These are phyloP conservation scores for Ophiorrhiza pumila DNA, from an alignment of 257 asterid species.

Conservation along the genomic window DNA sequence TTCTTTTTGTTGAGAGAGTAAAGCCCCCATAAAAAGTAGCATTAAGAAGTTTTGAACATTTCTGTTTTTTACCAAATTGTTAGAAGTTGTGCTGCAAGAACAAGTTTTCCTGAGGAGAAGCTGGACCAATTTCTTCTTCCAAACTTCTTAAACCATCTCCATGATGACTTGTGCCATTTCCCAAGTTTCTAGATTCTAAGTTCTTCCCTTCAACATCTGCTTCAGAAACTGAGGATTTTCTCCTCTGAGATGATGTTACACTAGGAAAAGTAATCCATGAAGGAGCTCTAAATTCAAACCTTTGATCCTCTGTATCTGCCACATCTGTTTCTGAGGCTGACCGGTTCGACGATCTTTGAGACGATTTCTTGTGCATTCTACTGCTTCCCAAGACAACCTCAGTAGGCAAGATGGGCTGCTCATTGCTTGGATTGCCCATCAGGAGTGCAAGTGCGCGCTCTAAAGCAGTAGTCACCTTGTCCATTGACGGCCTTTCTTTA, in stretches of 20 bases:
- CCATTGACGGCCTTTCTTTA: conserved; percentile 95
- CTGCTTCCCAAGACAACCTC: conserved; percentile 93
- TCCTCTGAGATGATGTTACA: conserved; percentile 87
- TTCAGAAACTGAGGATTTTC: conserved; percentile 74
- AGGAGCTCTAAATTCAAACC: conserved; percentile 77
- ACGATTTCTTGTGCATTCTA: conserved; percentile 77
- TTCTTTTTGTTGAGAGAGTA: not conserved
- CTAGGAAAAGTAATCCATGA: conserved; percentile 94
- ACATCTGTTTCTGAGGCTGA: conserved; percentile 75
- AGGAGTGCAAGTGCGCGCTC: conserved; percentile 77
- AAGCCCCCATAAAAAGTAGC: not conserved
- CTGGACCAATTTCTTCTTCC: conserved; percentile 89
- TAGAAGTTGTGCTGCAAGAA: conserved; percentile 87
- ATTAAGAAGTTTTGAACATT: not conserved
- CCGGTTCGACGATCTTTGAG: conserved; percentile 65
- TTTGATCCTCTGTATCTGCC: conserved; percentile 69
- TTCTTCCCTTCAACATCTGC: conserved; percentile 70
- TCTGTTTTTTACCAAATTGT: not conserved
- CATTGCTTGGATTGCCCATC: conserved; percentile 85
- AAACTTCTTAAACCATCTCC: conserved; percentile 66
- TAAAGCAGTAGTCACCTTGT: conserved; percentile 75
- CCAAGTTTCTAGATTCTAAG: conserved; percentile 40
- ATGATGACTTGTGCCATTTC: conserved; percentile 29
- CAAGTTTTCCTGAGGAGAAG: conserved; percentile 84
- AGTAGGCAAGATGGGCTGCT: conserved; percentile 87